A percentile compares a stretch with the other conserved stretches of the same genome.
phyloP scores from a whole-genome alignment of 805 yeast genomes.

The Starmera quercuum region DNA sequence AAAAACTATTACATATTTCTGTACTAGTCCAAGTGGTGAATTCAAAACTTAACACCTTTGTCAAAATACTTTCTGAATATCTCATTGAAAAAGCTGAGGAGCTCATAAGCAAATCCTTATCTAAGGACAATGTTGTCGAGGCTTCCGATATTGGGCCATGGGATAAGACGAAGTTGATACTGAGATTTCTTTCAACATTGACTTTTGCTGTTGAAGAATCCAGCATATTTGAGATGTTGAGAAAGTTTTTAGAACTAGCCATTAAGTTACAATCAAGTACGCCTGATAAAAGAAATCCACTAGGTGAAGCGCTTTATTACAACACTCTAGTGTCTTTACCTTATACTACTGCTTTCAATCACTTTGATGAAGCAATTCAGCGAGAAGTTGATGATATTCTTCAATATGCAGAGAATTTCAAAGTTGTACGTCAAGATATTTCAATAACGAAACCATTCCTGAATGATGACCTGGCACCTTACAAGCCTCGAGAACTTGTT shows the following conservation, averaged over 20 bases:
- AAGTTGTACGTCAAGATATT: conserved; percentile 14
- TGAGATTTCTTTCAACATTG: conserved; percentile 64
- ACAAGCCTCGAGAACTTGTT: conserved; percentile 40
- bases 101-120: conserved; percentile 32
- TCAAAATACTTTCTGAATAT: conserved; percentile 61
- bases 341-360: conserved; percentile 43
- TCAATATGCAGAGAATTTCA: conserved; percentile 32
- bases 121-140: conserved; percentile 17
- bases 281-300: conserved; percentile 36
- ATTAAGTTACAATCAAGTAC: conserved; percentile 41
- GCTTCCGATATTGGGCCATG: conserved; percentile 47
- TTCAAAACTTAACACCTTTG: conserved; percentile 54
- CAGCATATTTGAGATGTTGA: conserved; percentile 39
- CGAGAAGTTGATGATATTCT: conserved; percentile 36
- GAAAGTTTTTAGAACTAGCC: conserved; percentile 46
- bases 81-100: conserved; percentile 58
- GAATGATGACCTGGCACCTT: conserved; percentile 31
- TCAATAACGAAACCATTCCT: conserved; percentile 20
- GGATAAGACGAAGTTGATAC: conserved; percentile 60
- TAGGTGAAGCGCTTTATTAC: conserved; percentile 64
- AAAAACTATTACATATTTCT: conserved; percentile 69
- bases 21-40: conserved; percentile 61
- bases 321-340: conserved; percentile 60
- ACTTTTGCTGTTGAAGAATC: conserved; percentile 52
- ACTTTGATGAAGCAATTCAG: conserved; percentile 20